Percentiles rank a stretch among this genome's conserved stretches.
phyloP scores from a whole-genome alignment of 495 filamentous ascomycete species.

The Daldinia vernicosa region DNA sequence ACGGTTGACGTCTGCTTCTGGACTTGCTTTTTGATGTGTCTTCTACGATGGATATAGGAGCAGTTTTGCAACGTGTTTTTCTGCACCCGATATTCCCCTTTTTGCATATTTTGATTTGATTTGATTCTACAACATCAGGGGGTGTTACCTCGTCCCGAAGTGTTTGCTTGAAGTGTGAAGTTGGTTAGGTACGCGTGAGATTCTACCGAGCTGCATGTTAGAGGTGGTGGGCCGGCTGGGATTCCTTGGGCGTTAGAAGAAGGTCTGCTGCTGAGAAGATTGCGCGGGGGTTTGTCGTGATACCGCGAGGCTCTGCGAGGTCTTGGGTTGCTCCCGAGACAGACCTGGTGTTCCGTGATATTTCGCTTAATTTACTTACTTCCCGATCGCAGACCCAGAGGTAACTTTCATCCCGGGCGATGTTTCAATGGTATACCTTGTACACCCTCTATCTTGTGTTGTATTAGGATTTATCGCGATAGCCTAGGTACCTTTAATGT shows the following conservation, averaged over 20 bases:
- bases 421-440: not conserved
- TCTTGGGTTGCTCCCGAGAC: conserved; percentile 38
- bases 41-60: conserved; percentile 36
- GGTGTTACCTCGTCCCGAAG: not conserved
- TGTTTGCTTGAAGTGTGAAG: conserved; percentile 7
- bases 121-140: conserved; percentile 14
- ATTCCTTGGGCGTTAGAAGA: not conserved
- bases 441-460: not conserved
- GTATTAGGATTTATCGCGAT: not conserved
- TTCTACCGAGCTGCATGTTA: not conserved
- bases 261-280: not conserved
- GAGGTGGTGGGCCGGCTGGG: not conserved
- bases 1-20: conserved; percentile 20
- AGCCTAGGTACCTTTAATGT: no score
- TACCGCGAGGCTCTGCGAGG: conserved; percentile 29
- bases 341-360: conserved; percentile 11
- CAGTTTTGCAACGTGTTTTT: conserved; percentile 22
- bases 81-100: conserved; percentile 28
- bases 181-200: not conserved
- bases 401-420: not conserved
- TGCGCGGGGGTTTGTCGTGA: not conserved
- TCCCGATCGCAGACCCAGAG: not conserved
- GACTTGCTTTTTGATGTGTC: conserved; percentile 12
- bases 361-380: not conserved
- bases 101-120: conserved; percentile 19